Conservation (phyloP, 306 rosid genomes). For the Sphenostylis stenocarpa region DNA sequence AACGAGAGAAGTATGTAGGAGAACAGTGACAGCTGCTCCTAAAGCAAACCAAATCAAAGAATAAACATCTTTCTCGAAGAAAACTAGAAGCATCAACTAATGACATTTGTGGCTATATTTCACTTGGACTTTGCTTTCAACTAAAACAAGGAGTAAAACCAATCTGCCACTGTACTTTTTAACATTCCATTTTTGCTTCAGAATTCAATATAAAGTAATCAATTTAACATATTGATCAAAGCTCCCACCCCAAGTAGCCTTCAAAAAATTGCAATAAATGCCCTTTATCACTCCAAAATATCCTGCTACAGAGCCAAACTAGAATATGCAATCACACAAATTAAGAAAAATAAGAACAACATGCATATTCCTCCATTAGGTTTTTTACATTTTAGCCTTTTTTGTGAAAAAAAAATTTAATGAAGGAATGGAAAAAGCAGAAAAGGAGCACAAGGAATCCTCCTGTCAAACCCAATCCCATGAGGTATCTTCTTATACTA, state of each 20-base stretch:
- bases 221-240: background rate
- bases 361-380: constrained; percentile 10
- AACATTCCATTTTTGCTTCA: constrained; percentile 13
- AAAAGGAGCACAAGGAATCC: background rate
- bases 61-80: background rate
- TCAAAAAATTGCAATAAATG: constrained; percentile 9
- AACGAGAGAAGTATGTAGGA: background rate
- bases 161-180: background rate
- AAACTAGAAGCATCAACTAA: background rate
- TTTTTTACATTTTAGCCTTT: background rate
- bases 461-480: constrained; percentile 1
- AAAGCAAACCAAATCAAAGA: background rate
- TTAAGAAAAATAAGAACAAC: background rate
- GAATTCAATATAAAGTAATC: background rate
- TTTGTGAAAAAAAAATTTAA: background rate
- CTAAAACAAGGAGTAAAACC: constrained; percentile 4
- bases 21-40: background rate
- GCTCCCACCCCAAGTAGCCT: background rate
- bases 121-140: background rate
- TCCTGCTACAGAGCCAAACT: background rate
- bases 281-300: background rate
- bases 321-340: background rate
- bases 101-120: background rate
- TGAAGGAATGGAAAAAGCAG: background rate
- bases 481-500: constrained; percentile 3